A percentile compares a stretch with the other conserved stretches of the same genome.
phyloP scores from a whole-genome alignment of 2,329 filamentous ascomycete genomes.

The Ascochyta fabae region DNA sequence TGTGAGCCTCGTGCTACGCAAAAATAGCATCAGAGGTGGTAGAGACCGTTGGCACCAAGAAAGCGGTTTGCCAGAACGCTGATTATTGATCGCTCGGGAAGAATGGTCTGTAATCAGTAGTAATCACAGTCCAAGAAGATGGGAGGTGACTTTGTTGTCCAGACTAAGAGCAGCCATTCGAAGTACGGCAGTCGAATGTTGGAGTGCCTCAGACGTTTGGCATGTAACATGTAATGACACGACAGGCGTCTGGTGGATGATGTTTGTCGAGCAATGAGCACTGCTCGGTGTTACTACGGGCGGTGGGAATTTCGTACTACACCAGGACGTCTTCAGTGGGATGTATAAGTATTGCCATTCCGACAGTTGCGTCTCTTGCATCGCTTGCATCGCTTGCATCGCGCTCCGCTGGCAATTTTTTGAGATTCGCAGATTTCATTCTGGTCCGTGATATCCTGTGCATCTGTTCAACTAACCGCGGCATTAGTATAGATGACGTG shows the following conservation, averaged over 20 bases:
- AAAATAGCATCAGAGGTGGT: constrained; percentile 4
- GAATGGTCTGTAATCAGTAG: background rate
- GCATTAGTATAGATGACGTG: background rate
- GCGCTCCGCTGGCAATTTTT: background rate
- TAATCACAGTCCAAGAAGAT: background rate
- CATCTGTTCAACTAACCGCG: background rate
- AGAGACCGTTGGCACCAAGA: constrained; percentile 7
- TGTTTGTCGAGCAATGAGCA: background rate
- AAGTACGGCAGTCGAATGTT: background rate
- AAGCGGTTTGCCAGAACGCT: background rate
- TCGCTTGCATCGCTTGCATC: background rate
- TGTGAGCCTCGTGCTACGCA: background rate
- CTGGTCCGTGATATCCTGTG: background rate
- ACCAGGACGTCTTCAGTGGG: no score
- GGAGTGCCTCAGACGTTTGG: background rate
- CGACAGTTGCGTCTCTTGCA: no score
- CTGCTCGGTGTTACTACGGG: background rate
- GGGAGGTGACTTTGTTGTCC: no score
- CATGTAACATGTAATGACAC: background rate
- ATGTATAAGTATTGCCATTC: no score
- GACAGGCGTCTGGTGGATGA: background rate
- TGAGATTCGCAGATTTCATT: background rate
- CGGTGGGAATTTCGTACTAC: no score
- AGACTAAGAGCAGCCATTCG: no score
- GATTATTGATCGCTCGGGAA: background rate